Conservation (phyloP, 305 asterid genomes). For the Solanum hybrid region DNA sequence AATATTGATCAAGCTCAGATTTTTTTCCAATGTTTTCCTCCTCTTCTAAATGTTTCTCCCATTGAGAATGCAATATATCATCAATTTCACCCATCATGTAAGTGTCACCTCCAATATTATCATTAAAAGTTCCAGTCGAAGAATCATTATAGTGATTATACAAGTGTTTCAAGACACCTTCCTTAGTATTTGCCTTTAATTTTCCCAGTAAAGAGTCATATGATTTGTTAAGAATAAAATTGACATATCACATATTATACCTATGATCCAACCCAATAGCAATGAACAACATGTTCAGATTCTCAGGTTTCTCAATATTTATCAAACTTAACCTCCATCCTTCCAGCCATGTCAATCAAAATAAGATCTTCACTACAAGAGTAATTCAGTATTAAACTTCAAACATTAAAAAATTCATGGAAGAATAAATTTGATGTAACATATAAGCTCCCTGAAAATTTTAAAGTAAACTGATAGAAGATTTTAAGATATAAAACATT, state of each 20-base stretch:
- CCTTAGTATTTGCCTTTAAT: neutral
- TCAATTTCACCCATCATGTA: neutral
- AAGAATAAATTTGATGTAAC: neutral
- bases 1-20: neutral
- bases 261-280: neutral
- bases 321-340: neutral
- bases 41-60: neutral
- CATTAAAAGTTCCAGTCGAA: neutral
- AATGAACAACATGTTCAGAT: neutral
- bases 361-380: neutral
- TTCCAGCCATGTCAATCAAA: neutral
- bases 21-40: neutral
- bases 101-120: neutral
- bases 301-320: neutral
- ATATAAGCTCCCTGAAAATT: neutral
- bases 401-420: neutral
- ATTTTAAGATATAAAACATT: too few species aligned
- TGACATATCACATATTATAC: neutral
- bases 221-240: neutral
- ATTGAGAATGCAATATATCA: neutral
- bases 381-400: neutral
- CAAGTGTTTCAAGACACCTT: neutral
- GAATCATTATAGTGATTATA: neutral
- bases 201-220: neutral
- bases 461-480: neutral